A percentile compares a stretch with the other conserved stretches of the same genome.
phyloP scores from a whole-genome alignment of 108 stramenopile genomes.

The Skeletonema grethae region DNA sequence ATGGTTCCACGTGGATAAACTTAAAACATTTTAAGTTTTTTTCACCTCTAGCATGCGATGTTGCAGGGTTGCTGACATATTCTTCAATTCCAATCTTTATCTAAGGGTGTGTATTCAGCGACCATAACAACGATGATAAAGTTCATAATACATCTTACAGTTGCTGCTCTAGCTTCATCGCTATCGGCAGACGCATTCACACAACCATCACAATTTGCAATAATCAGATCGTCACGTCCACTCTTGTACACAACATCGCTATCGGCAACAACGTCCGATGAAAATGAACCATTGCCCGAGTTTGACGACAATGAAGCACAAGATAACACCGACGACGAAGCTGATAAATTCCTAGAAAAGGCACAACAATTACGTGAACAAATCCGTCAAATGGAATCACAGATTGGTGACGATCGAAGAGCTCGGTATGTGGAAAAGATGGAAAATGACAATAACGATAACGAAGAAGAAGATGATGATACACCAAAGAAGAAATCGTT shows the following conservation, averaged over 20 bases:
- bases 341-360: constrained; percentile 50
- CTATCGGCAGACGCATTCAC: background rate
- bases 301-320: background rate
- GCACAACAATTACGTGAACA: constrained; percentile 70
- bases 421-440: constrained; percentile 1
- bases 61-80: too few relatives aligned
- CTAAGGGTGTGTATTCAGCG: too few relatives aligned
- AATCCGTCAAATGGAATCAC: constrained; percentile 65
- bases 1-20: too few relatives aligned
- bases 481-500: constrained; percentile 39
- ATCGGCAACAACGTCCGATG: background rate
- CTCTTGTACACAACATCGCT: background rate
- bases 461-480: constrained; percentile 18
- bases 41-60: too few relatives aligned
- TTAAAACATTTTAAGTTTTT: too few relatives aligned
- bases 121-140: background rate
- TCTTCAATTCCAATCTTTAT: too few relatives aligned
- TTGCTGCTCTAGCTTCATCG: background rate
- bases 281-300: background rate
- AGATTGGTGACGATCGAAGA: constrained; percentile 39
- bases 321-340: constrained; percentile 46
- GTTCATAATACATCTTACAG: background rate
- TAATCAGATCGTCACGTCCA: background rate
- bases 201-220: background rate
- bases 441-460: constrained; percentile 4